Conservation (phyloP, 352 stramenopile genomes). For the Globisporangium cederbergense region DNA sequence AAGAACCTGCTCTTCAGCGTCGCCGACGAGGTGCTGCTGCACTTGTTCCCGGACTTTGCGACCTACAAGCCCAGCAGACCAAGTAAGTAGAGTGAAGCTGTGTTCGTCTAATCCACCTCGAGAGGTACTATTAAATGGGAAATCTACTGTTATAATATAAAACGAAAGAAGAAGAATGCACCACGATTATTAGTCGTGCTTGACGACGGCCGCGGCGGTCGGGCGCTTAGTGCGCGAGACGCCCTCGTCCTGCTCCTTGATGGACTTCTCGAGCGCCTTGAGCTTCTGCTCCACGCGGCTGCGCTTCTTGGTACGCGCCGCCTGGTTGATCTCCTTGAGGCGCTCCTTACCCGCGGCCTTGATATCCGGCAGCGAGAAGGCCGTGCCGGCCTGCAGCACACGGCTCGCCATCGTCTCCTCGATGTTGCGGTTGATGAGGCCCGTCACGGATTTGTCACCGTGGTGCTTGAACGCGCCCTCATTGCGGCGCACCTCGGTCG, state of each 20-base stretch:
- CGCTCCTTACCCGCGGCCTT: constrained; percentile 74
- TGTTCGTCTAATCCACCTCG: constrained; percentile 2
- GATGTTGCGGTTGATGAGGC: constrained; percentile 86
- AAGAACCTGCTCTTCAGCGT: constrained; percentile 85
- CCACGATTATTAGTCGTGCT: constrained; percentile 11
- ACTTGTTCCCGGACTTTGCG: constrained; percentile 69
- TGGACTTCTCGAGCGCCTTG: constrained; percentile 65
- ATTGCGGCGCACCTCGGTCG: constrained; percentile 73
- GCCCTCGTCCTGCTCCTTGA: constrained; percentile 77
- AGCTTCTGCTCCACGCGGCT: constrained; percentile 83
- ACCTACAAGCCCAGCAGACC: constrained; percentile 51
- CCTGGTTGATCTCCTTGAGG: constrained; percentile 84
- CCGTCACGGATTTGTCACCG: constrained; percentile 70
- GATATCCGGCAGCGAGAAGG: constrained; percentile 59
- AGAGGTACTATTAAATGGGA: constrained; percentile 14
- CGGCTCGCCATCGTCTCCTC: constrained; percentile 85
- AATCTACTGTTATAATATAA: constrained; percentile 4
- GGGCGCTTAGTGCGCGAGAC: constrained; percentile 39
- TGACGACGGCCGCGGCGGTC: constrained; percentile 37
- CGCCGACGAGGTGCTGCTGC: constrained; percentile 67
- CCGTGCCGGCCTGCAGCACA: constrained; percentile 67
- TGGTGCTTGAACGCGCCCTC: constrained; percentile 72
- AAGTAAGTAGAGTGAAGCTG: not conserved
- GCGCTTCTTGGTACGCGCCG: constrained; percentile 80
- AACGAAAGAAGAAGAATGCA: not conserved